Conservation (phyloP, 306 rosid genomes). For the Vigna trinervia region DNA sequence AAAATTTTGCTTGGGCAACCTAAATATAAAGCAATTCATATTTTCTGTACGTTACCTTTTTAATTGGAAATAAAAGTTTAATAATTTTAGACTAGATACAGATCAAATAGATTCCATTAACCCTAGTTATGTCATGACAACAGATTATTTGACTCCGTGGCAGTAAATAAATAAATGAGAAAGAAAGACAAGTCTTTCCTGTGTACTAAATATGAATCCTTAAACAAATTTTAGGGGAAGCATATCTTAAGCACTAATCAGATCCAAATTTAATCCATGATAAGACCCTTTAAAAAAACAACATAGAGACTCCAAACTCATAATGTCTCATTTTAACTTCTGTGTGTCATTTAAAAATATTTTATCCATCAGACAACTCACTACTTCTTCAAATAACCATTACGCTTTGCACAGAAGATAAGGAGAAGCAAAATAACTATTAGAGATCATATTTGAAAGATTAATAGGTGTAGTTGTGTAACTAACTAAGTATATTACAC, state of each 20-base stretch:
- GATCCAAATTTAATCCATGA: constrained; percentile 6
- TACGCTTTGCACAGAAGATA: neutral
- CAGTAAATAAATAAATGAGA: neutral
- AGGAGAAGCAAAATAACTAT: neutral
- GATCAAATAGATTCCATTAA: neutral
- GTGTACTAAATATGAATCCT: neutral
- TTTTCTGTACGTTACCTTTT: constrained; percentile 3
- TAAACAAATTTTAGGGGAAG: neutral
- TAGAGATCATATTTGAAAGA: neutral
- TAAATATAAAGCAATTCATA: neutral
- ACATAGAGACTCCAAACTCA: neutral
- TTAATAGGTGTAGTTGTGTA: neutral
- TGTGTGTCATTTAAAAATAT: neutral
- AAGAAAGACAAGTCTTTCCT: neutral
- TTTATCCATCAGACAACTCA: neutral
- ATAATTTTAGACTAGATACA: neutral
- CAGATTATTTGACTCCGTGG: constrained; percentile 9
- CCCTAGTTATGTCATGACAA: neutral
- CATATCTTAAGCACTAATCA: neutral
- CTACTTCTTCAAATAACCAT: neutral
- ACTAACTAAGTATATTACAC: neutral
- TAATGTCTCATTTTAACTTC: neutral
- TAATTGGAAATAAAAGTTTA: neutral
- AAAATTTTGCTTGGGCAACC: constrained; percentile 8
- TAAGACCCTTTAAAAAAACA: neutral